These are phyloP conservation scores for Phyllostachys edulis DNA, from an alignment of 176 grass and related monocot species.

Conservation along the genomic window DNA sequence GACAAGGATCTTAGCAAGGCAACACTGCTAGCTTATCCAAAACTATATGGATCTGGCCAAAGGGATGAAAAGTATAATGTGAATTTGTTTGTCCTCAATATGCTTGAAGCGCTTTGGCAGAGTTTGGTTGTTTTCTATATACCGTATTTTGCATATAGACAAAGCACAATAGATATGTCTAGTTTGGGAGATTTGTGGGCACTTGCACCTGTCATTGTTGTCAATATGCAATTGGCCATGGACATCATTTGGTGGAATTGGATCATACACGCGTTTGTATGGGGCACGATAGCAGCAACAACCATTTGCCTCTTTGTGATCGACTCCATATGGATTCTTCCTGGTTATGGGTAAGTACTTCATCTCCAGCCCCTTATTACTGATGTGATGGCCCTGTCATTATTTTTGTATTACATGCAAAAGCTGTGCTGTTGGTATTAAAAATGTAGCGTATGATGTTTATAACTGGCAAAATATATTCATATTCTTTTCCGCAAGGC, in stretches of 20 bases:
- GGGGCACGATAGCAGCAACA: slow-evolving; percentile 59
- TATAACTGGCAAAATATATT: slow-evolving; percentile 13
- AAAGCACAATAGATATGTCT: slow-evolving; percentile 64
- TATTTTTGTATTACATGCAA: slow-evolving; percentile 11
- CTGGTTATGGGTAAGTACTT: slow-evolving; percentile 77
- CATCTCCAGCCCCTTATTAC: slow-evolving; percentile 15
- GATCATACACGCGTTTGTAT: slow-evolving; percentile 67
- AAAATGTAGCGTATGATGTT: slow-evolving; percentile 12
- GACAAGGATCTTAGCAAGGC: slow-evolving; percentile 76
- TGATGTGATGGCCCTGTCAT: neutral
- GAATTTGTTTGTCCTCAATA: slow-evolving; percentile 73
- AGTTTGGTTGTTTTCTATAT: slow-evolving; percentile 85
- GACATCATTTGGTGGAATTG: slow-evolving; percentile 78
- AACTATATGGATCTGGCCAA: slow-evolving; percentile 80
- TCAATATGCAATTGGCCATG: slow-evolving; percentile 83
- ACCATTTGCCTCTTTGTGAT: slow-evolving; percentile 67
- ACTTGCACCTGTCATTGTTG: slow-evolving; percentile 74
- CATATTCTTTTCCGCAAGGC: neutral
- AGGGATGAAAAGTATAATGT: slow-evolving; percentile 71
- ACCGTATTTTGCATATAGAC: slow-evolving; percentile 71
- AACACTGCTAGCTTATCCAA: slow-evolving; percentile 65
- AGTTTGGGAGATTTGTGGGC: slow-evolving; percentile 86
- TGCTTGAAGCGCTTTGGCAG: slow-evolving; percentile 78
- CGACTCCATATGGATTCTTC: slow-evolving; percentile 65
- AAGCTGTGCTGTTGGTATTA: slow-evolving; percentile 8